Base-by-base conservation (phyloP, 495 filamentous ascomycete genomes). In the Talaromyces wortmannii region DNA sequence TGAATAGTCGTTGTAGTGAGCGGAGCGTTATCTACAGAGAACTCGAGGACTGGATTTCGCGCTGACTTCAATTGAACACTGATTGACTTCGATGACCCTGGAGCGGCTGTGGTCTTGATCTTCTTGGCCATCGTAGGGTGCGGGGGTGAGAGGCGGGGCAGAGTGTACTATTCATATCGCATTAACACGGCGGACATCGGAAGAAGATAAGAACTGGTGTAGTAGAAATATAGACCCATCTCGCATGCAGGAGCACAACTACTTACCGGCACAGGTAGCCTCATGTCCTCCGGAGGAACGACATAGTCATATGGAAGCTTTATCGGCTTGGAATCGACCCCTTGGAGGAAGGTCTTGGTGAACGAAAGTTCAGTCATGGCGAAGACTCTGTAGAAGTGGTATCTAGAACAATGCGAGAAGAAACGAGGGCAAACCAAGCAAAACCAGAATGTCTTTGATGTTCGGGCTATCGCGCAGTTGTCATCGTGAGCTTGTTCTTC, bases 311-410 rank as follows among this genome's bases (percentile, higher is more conserved):
- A 72, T 10, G 83, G 79, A 49, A 96, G 79, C 71, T 91, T 92
- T 61, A 84, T 67, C 7, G 89, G 87, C 55, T 84, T 82, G 33
- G 82, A 77, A 73, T 92, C 90, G 49, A 97, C 81, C 16, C 80
- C 76, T 16, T 86, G 75, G 59, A 98, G 85, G 73, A 92, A 96
- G 48, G 82, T 74, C 68, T 89, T 91, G 56, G 89, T 82, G 68
- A 95, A 98, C 50, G 80, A 67, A 47, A 92, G 62, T 78, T 97
- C 92, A n/a, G 89, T 81, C 90, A 95, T 95, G 43, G 46, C 80
- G 63, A 49, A 16, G 8, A 31, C 47, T 4, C 23, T 6, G 47
- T 29, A 8, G 23, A 23, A 30, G 2, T 13, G 29, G 15, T 42
- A 23, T 15, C 7, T 8, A 10, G 15, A 42, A 30, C 3, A 40